These are phyloP conservation scores for Macadamia tetraphylla DNA, from an alignment of 164 flowering plant genomes.

Conservation along the genomic window DNA sequence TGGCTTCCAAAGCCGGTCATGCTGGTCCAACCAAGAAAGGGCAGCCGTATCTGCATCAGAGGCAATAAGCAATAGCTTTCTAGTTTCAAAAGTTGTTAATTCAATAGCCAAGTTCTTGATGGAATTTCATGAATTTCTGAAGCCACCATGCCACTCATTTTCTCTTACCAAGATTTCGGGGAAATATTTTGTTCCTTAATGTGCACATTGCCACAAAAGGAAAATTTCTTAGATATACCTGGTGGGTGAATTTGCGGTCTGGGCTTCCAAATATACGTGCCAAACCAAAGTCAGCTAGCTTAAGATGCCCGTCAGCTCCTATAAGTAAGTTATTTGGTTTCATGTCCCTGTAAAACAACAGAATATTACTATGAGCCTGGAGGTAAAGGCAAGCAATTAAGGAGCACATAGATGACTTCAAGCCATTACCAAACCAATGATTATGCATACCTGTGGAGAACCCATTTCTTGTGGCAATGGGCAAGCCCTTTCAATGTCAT, in stretches of 20 bases:
- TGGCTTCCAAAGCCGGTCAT: no score
- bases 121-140: neutral
- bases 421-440: neutral
- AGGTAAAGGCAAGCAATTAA: slow-evolving; percentile 7
- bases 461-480: slow-evolving; percentile 93
- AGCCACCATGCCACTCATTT: neutral
- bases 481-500: slow-evolving; percentile 97
- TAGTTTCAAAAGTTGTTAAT: neutral
- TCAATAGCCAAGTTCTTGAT: neutral
- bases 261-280: slow-evolving; percentile 98
- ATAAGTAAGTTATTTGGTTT: slow-evolving; percentile 93
- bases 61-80: neutral
- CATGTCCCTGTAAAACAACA: slow-evolving; percentile 74
- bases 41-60: no score
- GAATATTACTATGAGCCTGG: neutral
- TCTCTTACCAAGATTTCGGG: no score
- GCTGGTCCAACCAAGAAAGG: no score
- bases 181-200: neutral
- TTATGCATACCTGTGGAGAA: slow-evolving; percentile 69
- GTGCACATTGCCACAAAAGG: neutral
- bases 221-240: slow-evolving; percentile 33
- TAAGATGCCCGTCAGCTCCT: slow-evolving; percentile 82
- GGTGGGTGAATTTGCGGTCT: slow-evolving; percentile 83
- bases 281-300: slow-evolving; percentile 94
- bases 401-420: neutral